phyloP scores from a whole-genome alignment of 2,329 filamentous ascomycete species.

The Penicillium italicum region DNA sequence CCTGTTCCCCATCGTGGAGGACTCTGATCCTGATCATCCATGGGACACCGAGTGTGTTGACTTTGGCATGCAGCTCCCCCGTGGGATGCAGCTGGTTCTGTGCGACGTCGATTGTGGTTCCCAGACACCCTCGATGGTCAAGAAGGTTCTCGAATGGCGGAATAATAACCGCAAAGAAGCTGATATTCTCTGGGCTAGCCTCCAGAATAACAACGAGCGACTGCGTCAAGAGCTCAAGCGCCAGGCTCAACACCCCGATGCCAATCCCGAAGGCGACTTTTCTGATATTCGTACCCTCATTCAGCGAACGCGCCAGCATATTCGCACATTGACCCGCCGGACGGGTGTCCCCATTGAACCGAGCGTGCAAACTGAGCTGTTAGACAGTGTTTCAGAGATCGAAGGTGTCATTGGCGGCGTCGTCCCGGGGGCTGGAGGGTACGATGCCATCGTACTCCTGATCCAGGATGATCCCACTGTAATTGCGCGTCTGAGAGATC shows the following conservation, averaged over 20 bases:
- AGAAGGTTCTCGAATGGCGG: conserved; percentile 81
- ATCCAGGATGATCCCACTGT: conserved; percentile 69
- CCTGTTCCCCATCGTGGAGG: conserved; percentile 65
- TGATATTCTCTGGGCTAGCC: conserved; percentile 65
- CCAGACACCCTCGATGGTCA: conserved; percentile 93
- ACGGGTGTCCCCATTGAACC: conserved; percentile 88
- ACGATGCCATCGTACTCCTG: conserved; percentile 80
- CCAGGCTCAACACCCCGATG: conserved; percentile 46
- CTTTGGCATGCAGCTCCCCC: conserved; percentile 66
- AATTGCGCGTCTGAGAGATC: conserved; percentile 55
- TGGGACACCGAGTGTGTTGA: conserved; percentile 82
- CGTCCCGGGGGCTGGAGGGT: conserved; percentile 90
- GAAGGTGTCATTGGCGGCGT: conserved; percentile 85
- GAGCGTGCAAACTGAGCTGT: conserved; percentile 72
- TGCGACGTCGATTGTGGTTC: conserved; percentile 95
- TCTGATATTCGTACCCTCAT: conserved; percentile 53
- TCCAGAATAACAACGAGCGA: conserved; percentile 71
- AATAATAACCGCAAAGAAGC: conserved; percentile 62
- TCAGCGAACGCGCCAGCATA: conserved; percentile 53
- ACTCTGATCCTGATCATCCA: conserved; percentile 44
- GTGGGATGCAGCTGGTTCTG: conserved; percentile 76
- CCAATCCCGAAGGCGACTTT: conserved; percentile 46
- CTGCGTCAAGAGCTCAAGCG: conserved; percentile 63
- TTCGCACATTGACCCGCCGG: conserved; percentile 70
- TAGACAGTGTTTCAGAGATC: conserved; percentile 69